Percentiles rank a stretch among this genome's conserved stretches.
Conservation (phyloP, 2,329 filamentous ascomycete species). For the Phaeosphaeriaceae sp. region DNA sequence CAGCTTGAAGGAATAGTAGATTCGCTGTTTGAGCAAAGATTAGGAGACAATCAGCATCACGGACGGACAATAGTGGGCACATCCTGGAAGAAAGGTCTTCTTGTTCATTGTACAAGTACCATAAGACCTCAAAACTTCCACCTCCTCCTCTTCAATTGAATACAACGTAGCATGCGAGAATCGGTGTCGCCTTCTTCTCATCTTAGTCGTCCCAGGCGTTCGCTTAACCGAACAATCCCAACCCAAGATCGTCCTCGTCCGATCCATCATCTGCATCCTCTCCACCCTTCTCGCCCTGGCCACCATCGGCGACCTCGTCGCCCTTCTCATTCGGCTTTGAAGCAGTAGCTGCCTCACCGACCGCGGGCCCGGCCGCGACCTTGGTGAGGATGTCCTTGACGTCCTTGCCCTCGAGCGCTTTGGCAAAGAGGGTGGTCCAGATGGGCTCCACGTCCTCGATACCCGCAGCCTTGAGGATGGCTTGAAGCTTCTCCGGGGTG, state of each 20-base stretch:
- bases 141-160: neutral
- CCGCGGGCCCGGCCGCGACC: slow-evolving; percentile 63
- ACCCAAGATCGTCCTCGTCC: slow-evolving; percentile 3
- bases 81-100: slow-evolving; percentile 19
- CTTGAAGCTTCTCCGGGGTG: slow-evolving; percentile 95
- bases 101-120: slow-evolving; percentile 8
- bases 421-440: slow-evolving; percentile 96
- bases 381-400: slow-evolving; percentile 84
- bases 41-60: neutral
- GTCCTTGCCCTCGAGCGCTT: slow-evolving; percentile 91
- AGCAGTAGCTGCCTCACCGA: slow-evolving; percentile 6
- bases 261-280: slow-evolving; percentile 13
- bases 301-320: neutral
- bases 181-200: neutral
- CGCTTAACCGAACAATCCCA: neutral
- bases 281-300: slow-evolving; percentile 4
- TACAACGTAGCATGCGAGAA: neutral
- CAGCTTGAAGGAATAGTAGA: too few relatives aligned
- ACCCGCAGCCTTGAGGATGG: slow-evolving; percentile 86
- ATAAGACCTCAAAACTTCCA: slow-evolving; percentile 24
- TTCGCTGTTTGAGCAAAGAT: too few relatives aligned
- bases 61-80: neutral
- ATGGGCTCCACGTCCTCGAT: slow-evolving; percentile 92
- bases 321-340: slow-evolving; percentile 3
- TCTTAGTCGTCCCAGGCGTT: neutral